Evolutionary conservation across 768 basidiomycete species (phyloP).

Genomic region (Suillus spraguei): DNA sequence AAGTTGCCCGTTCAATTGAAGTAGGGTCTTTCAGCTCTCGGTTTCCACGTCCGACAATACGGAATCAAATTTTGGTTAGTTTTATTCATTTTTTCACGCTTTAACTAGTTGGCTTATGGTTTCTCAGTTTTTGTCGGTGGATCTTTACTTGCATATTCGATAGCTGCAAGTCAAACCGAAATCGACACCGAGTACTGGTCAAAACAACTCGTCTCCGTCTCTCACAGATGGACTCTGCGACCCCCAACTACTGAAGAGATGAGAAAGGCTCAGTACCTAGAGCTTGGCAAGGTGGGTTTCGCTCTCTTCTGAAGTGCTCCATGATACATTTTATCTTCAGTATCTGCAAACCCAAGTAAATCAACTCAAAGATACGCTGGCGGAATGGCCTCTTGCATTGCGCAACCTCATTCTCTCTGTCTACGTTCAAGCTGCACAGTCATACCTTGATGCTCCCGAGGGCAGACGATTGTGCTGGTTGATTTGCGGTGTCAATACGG

Average conservation of each 20-base stretch:
- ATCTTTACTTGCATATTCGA: slow-evolving; percentile 48
- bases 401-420: slow-evolving; percentile 37
- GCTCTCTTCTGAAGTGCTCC: neutral
- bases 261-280: slow-evolving; percentile 48
- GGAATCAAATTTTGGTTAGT: slow-evolving; percentile 56
- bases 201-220: slow-evolving; percentile 37
- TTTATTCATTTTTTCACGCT: slow-evolving; percentile 11
- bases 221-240: slow-evolving; percentile 13
- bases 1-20: slow-evolving; percentile 32
- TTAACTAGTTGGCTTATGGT: slow-evolving; percentile 23
- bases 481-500: slow-evolving; percentile 68
- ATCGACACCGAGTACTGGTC: slow-evolving; percentile 64
- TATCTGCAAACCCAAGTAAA: slow-evolving; percentile 36
- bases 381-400: slow-evolving; percentile 35
- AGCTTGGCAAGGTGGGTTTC: slow-evolving; percentile 51
- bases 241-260: slow-evolving; percentile 49
- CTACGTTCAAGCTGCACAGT: slow-evolving; percentile 59
- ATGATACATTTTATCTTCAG: slow-evolving; percentile 25
- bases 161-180: slow-evolving; percentile 58
- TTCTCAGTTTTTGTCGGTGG: slow-evolving; percentile 57
- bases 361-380: slow-evolving; percentile 30
- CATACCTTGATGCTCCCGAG: slow-evolving; percentile 68
- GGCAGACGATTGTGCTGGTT: slow-evolving; percentile 76
- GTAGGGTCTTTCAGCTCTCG: slow-evolving; percentile 47
- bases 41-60: slow-evolving; percentile 49